A percentile compares a stretch with the other conserved stretches of the same genome.
These are phyloP conservation scores for Myriosclerotinia duriaeana DNA, from an alignment of 2,329 filamentous ascomycete species.

Conservation along the genomic window DNA sequence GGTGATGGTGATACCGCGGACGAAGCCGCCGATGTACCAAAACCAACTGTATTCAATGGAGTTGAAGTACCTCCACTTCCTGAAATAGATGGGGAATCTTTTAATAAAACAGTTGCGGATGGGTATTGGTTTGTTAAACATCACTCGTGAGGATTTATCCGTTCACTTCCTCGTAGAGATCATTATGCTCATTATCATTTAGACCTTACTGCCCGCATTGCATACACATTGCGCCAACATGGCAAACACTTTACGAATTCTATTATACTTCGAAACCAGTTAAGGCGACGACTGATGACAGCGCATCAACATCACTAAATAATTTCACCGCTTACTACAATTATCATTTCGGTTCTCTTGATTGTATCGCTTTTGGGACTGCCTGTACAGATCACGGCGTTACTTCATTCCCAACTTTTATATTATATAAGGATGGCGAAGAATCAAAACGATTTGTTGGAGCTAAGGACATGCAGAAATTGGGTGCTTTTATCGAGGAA, in stretches of 20 bases:
- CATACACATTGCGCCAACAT: slow-evolving; percentile 69
- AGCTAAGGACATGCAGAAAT: slow-evolving; percentile 61
- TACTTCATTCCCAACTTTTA: slow-evolving; percentile 70
- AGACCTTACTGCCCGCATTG: slow-evolving; percentile 41
- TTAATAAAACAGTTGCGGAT: slow-evolving; percentile 40
- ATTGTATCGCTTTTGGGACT: slow-evolving; percentile 82
- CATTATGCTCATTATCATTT: slow-evolving; percentile 7
- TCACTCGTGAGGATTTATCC: slow-evolving; percentile 36
- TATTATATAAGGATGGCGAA: slow-evolving; percentile 77
- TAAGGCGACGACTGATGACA: slow-evolving; percentile 39
- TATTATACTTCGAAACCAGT: slow-evolving; percentile 77
- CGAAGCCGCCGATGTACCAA: slow-evolving; percentile 31
- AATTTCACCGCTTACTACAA: slow-evolving; percentile 80
- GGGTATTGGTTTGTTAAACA: slow-evolving; percentile 42
- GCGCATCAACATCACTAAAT: slow-evolving; percentile 49
- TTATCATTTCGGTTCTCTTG: slow-evolving; percentile 81
- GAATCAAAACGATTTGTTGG: slow-evolving; percentile 63
- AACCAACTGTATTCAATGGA: slow-evolving; percentile 51
- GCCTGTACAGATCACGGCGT: slow-evolving; percentile 70
- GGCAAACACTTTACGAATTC: slow-evolving; percentile 91
- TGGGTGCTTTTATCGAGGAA: slow-evolving; percentile 73
- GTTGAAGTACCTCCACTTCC: slow-evolving; percentile 51
- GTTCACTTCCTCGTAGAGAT: not conserved
- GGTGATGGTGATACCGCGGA: slow-evolving; percentile 33
- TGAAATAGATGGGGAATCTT: slow-evolving; percentile 49